Conservation (phyloP, 148 eudicot species). For the Cornus suecica region DNA sequence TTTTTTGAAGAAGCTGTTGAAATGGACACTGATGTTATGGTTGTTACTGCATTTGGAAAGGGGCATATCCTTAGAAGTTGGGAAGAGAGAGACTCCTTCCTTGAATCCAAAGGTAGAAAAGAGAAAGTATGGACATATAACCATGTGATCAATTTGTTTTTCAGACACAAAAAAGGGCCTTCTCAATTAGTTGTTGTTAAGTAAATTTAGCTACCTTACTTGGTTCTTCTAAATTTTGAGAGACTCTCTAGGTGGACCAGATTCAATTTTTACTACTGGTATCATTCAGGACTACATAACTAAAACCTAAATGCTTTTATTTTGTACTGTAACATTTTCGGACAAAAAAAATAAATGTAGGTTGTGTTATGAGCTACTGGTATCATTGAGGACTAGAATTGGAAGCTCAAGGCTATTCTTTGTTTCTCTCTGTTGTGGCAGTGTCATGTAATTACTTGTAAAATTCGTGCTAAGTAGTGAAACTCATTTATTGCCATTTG, state of each 20-base stretch:
- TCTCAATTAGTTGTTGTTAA: background rate
- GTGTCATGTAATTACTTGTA: no score
- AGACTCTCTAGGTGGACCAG: background rate
- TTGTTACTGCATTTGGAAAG: constrained; percentile 43
- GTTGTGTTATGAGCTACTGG: no score
- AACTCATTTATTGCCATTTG: no score
- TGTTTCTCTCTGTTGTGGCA: no score
- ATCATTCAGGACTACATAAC: background rate
- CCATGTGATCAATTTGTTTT: constrained; percentile 27
- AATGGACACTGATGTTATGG: constrained; percentile 35
- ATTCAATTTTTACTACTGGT: background rate
- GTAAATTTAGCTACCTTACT: background rate
- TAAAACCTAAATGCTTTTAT: background rate
- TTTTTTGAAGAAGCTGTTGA: constrained; percentile 31
- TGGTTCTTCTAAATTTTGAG: background rate
- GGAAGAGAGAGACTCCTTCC: constrained; percentile 26
- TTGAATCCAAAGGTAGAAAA: constrained; percentile 27
- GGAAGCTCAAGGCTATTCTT: no score
- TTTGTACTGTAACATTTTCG: no score
- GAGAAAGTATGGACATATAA: constrained; percentile 29
- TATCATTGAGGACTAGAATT: no score
- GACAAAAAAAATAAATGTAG: no score
- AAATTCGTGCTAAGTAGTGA: no score
- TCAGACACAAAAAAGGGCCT: constrained; percentile 7
- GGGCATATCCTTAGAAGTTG: constrained; percentile 31